Conservation (phyloP, 352 stramenopile genomes). For the Thraustotheca clavata region DNA sequence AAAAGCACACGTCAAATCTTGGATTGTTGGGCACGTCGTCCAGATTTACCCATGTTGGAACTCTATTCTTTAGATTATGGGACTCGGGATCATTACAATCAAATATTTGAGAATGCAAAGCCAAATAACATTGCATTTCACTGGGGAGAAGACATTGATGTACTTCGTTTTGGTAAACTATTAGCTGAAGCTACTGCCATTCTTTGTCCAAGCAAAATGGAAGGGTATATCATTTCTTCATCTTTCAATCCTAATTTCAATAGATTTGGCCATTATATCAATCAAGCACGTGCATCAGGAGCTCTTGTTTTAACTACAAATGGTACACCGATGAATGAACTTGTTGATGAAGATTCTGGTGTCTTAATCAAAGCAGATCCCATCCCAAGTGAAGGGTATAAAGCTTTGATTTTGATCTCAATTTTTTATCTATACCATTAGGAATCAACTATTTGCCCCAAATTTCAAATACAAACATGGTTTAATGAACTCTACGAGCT, state of each 20-base stretch:
- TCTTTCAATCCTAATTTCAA: constrained; percentile 12
- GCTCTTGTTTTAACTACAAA: constrained; percentile 46
- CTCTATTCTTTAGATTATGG: constrained; percentile 32
- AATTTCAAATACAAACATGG: constrained; percentile 27
- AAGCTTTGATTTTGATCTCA: constrained; percentile 9
- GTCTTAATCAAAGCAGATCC: constrained; percentile 28
- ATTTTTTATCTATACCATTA: constrained; percentile 12
- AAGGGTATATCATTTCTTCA: constrained; percentile 8
- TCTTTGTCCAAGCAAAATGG: constrained; percentile 21
- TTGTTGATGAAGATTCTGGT: constrained; percentile 36
- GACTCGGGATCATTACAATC: constrained; percentile 27
- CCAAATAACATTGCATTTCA: constrained; percentile 7
- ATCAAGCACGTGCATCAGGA: constrained; percentile 40
- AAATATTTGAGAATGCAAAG: constrained; percentile 10
- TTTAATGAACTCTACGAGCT: constrained; percentile 30
- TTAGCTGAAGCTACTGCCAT: constrained; percentile 18
- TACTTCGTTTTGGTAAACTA: constrained; percentile 5
- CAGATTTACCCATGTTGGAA: constrained; percentile 30
- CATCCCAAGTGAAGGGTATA: constrained; percentile 14
- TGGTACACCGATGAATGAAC: constrained; percentile 47
- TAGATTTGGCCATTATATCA: constrained; percentile 56
- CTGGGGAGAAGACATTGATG: neutral
- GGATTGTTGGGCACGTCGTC: constrained; percentile 32
- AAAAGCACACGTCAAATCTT: constrained; percentile 35
- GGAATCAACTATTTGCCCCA: constrained; percentile 33